These are phyloP conservation scores for Volvariella volvacea DNA, from an alignment of 1,284 basidiomycete species.

Conservation along the genomic window DNA sequence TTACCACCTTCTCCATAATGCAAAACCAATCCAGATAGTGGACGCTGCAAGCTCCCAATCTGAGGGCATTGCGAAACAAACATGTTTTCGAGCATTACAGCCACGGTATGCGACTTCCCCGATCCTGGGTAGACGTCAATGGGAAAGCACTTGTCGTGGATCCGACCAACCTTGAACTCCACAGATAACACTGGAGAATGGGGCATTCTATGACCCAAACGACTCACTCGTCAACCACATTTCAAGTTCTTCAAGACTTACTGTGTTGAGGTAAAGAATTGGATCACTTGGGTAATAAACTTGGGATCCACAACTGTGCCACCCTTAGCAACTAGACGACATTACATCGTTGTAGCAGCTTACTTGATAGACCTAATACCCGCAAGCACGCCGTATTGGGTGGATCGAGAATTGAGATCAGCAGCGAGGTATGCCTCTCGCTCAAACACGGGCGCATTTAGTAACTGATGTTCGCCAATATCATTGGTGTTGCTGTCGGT, in stretches of 20 bases:
- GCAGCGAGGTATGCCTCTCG: constrained; percentile 39
- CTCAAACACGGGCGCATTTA: constrained; percentile 51
- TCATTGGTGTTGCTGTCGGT: no score
- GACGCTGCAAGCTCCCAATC: constrained; percentile 44
- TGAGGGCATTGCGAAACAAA: constrained; percentile 41
- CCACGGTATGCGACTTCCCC: constrained; percentile 66
- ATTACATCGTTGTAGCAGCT: constrained; percentile 8
- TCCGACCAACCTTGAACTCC: constrained; percentile 43
- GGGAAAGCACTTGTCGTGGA: constrained; percentile 16
- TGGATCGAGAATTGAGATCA: constrained; percentile 21
- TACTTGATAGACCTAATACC: constrained; percentile 39
- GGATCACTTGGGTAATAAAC: constrained; percentile 31
- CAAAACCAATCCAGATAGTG: constrained; percentile 57
- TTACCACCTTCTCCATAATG: constrained; percentile 64
- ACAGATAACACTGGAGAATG: constrained; percentile 53
- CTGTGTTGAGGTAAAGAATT: constrained; percentile 57
- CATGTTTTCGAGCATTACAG: constrained; percentile 61
- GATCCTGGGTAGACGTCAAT: constrained; percentile 35
- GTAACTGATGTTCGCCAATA: constrained; percentile 16
- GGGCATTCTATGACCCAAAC: constrained; percentile 37
- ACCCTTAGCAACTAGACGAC: not conserved
- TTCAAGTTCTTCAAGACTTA: constrained; percentile 18
- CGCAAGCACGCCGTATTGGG: constrained; percentile 56
- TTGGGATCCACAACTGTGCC: constrained; percentile 22
- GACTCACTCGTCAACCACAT: not conserved